Percentiles rank a stretch among this genome's conserved stretches.
Conservation (phyloP, 2,329 filamentous ascomycete species). For the Penicillium frequentans region DNA sequence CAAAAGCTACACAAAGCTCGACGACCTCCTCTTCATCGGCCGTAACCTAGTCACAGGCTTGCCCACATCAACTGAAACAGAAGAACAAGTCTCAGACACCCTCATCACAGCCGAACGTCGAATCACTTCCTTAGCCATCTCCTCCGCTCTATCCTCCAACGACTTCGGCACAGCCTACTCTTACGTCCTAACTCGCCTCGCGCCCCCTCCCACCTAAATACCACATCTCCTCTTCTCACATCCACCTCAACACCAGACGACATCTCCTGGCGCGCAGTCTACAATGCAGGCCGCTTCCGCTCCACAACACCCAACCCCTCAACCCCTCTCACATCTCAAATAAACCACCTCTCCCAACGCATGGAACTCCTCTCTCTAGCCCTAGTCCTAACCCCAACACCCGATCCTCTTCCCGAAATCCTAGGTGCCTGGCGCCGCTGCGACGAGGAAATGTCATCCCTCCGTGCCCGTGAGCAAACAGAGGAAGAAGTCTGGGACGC, state of each 20-base stretch:
- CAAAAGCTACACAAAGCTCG: conserved; percentile 63
- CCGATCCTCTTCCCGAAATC: conserved; percentile 59
- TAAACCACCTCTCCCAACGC: conserved; percentile 60
- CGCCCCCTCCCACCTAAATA: conserved; percentile 35
- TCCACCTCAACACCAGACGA: conserved; percentile 48
- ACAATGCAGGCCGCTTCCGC: conserved; percentile 60
- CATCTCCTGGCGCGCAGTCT: conserved; percentile 64
- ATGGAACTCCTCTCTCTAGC: conserved; percentile 66
- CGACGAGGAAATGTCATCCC: conserved; percentile 58
- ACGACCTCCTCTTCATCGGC: conserved; percentile 63
- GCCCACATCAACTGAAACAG: conserved; percentile 26
- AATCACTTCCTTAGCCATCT: conserved; percentile 48
- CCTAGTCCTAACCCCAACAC: conserved; percentile 58
- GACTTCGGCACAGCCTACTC: conserved; percentile 65
- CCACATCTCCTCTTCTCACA: conserved; percentile 23
- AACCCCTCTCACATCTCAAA: conserved; percentile 40
- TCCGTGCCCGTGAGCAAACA: conserved; percentile 55
- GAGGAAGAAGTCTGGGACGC: conserved; percentile 61
- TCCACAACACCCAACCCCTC: conserved; percentile 29
- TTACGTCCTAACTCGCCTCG: conserved; percentile 62
- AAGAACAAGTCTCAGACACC: conserved; percentile 25
- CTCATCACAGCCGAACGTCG: conserved; percentile 45
- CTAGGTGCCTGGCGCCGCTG: conserved; percentile 63
- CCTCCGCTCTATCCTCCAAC: conserved; percentile 43
- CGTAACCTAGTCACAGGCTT: conserved; percentile 55